Evolutionary conservation across 768 basidiomycete genomes (phyloP), one percentile per base, ranked within the genome.

Genomic region (Suillus spraguei): DNA sequence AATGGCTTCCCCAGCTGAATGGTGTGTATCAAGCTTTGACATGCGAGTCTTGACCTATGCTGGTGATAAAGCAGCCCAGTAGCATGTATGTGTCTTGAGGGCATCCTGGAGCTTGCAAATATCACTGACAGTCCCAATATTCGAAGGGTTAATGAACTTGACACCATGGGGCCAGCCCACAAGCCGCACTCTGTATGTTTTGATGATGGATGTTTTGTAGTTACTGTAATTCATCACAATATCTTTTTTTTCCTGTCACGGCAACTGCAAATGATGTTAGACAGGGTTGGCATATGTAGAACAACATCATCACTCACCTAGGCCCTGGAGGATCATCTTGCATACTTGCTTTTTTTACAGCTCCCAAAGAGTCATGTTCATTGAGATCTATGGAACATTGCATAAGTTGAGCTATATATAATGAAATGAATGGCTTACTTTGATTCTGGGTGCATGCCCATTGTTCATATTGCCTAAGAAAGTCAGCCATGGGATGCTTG

Each of bases 171-270:
- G 41, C 41, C 41, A 42, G 4, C 41, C 17, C 1, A 42, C 17
- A 20, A 42, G 17, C 7, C 3, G 17, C 8, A 42, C 41, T 20
- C 41, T 3, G 3, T 42, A 42, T 4, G 41, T 4, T 20, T 42
- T 17, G 3, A 70, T 56, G 35, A 70, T 63, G 2, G 61, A 6
- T 3, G 36, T 62, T 52, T 67, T 39, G 33, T 70, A 70, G 50
- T 60, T 64, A 1, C 41, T 60, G 53, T 67, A 69, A 49, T 66
- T 66, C 69, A 70, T 69, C 5, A 17, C 39, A 1, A 58, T 52
- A 4, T 62, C 8, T n/a, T n/a, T 38, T 47, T 13, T 42, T 58
- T 22, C 41, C 22, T 1, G 54, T 47, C 16, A 65, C 47, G 0
- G n/a, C 16, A 33, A 49, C 67, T 69, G 44, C 24, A 16, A 33